Evolutionary conservation across 345 rosid species (phyloP).

Genomic region (Geranium rotundifolium): DNA sequence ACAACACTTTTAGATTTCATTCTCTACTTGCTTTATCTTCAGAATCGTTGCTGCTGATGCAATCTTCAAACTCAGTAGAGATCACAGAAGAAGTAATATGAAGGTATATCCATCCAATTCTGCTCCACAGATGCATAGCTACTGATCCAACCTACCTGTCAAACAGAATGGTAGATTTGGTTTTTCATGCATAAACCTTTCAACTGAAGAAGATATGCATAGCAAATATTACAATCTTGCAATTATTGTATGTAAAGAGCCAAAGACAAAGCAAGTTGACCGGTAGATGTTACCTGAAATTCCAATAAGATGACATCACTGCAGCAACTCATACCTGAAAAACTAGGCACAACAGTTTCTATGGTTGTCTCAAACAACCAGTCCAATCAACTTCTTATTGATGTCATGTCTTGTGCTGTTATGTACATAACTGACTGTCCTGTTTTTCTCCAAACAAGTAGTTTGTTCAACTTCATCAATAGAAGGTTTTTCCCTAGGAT

Average conservation of each 20-base stretch:
- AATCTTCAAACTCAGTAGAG: not conserved
- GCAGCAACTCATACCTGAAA: not conserved
- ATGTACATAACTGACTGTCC: no score
- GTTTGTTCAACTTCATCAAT: no score
- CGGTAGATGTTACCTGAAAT: not conserved
- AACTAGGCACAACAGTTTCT: not conserved
- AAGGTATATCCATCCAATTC: not conserved
- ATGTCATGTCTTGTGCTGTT: no score
- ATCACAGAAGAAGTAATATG: not conserved
- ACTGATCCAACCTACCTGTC: constrained; percentile 56
- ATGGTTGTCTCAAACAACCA: not conserved
- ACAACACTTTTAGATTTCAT: constrained; percentile 18
- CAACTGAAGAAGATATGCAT: not conserved
- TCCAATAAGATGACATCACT: not conserved
- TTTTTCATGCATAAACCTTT: not conserved
- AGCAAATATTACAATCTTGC: no score
- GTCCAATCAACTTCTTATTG: no score
- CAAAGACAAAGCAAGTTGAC: not conserved
- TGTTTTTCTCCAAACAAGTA: no score
- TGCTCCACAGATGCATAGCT: constrained; percentile 10
- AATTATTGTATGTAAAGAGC: not conserved
- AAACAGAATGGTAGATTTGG: constrained; percentile 12
- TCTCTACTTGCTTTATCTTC: no score
- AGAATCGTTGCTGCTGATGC: not conserved
- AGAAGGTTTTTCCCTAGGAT: no score